These are phyloP conservation scores for Astrothelium macrocarpum DNA, from an alignment of 495 filamentous ascomycete species.

Conservation along the genomic window DNA sequence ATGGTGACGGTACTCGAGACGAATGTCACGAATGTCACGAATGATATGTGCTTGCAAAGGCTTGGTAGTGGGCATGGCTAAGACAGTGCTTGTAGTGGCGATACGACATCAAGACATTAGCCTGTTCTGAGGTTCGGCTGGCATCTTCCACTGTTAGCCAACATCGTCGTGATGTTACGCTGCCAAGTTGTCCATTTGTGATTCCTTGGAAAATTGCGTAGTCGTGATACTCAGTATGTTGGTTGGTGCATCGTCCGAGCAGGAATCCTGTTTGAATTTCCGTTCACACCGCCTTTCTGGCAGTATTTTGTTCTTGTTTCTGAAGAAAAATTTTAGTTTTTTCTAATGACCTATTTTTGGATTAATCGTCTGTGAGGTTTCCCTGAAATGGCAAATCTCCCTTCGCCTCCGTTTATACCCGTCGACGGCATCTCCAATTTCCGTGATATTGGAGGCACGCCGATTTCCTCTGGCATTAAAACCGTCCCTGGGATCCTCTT, in stretches of 20 bases:
- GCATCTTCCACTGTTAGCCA: too few relatives aligned
- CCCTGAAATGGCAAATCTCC: constrained; percentile 14
- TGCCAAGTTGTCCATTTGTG: too few relatives aligned
- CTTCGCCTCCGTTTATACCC: constrained; percentile 28
- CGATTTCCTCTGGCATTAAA: constrained; percentile 12
- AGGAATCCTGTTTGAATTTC: too few relatives aligned
- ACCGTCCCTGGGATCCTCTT: constrained; percentile 27
- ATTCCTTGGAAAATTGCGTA: too few relatives aligned
- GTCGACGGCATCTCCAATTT: constrained; percentile 31
- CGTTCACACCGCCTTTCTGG: background rate
- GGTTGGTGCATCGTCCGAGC: too few relatives aligned
- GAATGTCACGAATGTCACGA: background rate
- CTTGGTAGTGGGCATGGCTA: background rate
- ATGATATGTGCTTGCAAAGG: background rate
- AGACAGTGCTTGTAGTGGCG: background rate
- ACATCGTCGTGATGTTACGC: too few relatives aligned
- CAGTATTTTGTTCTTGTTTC: too few relatives aligned
- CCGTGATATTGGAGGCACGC: constrained; percentile 27
- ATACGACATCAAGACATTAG: too few relatives aligned
- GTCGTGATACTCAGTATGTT: too few relatives aligned
- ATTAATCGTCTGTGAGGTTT: background rate
- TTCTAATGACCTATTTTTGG: background rate
- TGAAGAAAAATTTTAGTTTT: background rate
- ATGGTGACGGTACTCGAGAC: background rate
- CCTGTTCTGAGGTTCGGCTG: too few relatives aligned